phyloP scores from a whole-genome alignment of 805 yeast species.

The Metschnikowia similis region DNA sequence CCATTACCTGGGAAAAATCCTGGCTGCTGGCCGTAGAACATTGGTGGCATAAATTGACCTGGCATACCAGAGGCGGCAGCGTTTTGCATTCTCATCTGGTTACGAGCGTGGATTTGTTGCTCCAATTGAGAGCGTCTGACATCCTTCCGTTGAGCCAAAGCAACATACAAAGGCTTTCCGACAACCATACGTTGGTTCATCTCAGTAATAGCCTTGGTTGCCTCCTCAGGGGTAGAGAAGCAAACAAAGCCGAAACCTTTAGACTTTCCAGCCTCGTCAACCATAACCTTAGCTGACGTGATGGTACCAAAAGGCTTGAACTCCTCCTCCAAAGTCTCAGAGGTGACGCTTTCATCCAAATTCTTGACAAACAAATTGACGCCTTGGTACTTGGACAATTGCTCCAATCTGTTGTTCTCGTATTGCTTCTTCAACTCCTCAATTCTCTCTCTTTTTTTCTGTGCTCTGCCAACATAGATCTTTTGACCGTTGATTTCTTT shows the following conservation, averaged over 20 bases:
- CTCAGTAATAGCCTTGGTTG: constrained; percentile 95
- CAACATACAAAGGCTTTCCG: constrained; percentile 96
- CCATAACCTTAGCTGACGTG: constrained; percentile 95
- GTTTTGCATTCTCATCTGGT: constrained; percentile 97
- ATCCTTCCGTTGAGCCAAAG: constrained; percentile 97
- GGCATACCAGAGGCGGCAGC: constrained; percentile 84
- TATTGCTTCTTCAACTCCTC: constrained; percentile 93
- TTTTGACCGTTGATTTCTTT: constrained; percentile 78
- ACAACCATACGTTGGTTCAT: constrained; percentile 96
- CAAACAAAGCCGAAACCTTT: constrained; percentile 99
- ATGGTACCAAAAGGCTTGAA: constrained; percentile 91
- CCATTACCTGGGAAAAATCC: constrained; percentile 76
- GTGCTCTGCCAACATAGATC: constrained; percentile 97
- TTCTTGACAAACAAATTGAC: constrained; percentile 95
- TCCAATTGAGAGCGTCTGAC: constrained; percentile 95
- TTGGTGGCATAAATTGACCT: constrained; percentile 83
- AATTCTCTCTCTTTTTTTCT: constrained; percentile 95
- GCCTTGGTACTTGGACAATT: constrained; percentile 92
- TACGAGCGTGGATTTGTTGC: constrained; percentile 97
- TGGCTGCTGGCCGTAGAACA: constrained; percentile 82
- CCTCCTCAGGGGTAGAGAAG: constrained; percentile 97
- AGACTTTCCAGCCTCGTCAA: constrained; percentile 89
- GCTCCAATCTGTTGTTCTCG: constrained; percentile 88
- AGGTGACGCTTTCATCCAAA: constrained; percentile 89
- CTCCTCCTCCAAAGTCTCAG: constrained; percentile 86